Base-by-base conservation (phyloP, 257 asterid species). In the Craterostigma plantagineum region DNA sequence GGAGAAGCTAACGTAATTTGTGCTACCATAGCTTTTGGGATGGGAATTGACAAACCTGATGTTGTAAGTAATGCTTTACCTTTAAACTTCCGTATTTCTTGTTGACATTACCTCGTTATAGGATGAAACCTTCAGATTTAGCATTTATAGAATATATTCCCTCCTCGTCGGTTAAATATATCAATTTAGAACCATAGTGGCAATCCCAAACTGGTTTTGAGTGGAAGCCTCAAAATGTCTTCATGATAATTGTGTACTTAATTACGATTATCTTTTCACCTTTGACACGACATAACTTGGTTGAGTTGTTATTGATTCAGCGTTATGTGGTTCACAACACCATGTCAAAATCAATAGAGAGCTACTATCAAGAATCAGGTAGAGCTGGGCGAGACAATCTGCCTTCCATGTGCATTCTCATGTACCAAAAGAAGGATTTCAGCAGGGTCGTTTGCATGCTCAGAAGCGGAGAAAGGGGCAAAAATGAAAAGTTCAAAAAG, bases 311-410 rank as follows among this genome's bases (percentile, higher is more conserved):
- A n/a, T n/a, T n/a, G 30, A 23, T 66, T 57, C 94, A 90, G 94
- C 83, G 95, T 52, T 90, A 79, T 9, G 95, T 90, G 37, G 55
- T 90, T 58, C 98, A 90, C 72, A 79, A 83, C 70, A 71, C 94
- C 50, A 54, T 90, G 81, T 90, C 99, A 42, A 83, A 90, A 65
- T 79, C 99, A 42, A 76, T 90, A 7, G 99, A 90, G 71, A 79
- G 99, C 69, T 83, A 83, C 75, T 90, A 90, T 67, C 94, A 83
- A 65, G 95, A 90, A 79, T 85, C 99, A 27, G 99, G 99, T 61
- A 70, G 99, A 71, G 94, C 99, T 4, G 99, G 99, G 48, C 70
- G 95, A 51, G 95, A 79, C 57, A 62, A 65, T 54, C 66, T 67
- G 34, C 59, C 92, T 34, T 64, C 99, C 42, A 65, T 76, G 16